These are phyloP conservation scores for Kwoniella dendrophila DNA, from an alignment of 768 basidiomycete genomes.

Conservation along the genomic window DNA sequence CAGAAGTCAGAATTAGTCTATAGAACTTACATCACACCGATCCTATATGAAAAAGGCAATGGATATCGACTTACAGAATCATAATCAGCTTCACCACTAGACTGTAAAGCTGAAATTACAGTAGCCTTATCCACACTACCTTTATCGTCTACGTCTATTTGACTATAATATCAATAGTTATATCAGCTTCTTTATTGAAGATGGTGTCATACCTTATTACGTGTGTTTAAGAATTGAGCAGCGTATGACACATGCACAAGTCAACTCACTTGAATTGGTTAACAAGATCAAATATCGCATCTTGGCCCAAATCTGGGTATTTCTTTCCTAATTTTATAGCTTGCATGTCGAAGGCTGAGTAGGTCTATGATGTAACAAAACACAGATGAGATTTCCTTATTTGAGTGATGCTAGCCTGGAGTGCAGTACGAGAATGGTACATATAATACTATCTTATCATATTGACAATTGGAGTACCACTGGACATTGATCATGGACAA, in stretches of 20 bases:
- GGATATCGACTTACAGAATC: conserved; percentile 59
- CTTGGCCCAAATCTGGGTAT: conserved; percentile 83
- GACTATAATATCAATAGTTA: conserved; percentile 25
- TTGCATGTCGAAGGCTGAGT: conserved; percentile 43
- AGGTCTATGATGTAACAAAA: not conserved
- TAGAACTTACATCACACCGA: not conserved
- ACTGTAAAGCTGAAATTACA: conserved; percentile 75
- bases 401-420: not conserved
- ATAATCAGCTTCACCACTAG: conserved; percentile 78
- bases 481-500: too few relatives aligned
- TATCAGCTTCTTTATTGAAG: not conserved
- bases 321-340: conserved; percentile 81
- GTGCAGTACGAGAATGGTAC: not conserved
- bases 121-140: conserved; percentile 64
- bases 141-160: conserved; percentile 55
- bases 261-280: conserved; percentile 86
- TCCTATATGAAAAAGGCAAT: not conserved
- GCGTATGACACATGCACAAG: not conserved
- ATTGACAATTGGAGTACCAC: too few relatives aligned
- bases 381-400: not conserved
- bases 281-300: conserved; percentile 93
- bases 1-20: not conserved
- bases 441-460: too few relatives aligned
- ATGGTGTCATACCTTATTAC: not conserved
- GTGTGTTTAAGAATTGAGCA: too few relatives aligned